Evolutionary conservation across 1,284 basidiomycete genomes (phyloP).

Genomic region (Cryptococcus sp.): DNA sequence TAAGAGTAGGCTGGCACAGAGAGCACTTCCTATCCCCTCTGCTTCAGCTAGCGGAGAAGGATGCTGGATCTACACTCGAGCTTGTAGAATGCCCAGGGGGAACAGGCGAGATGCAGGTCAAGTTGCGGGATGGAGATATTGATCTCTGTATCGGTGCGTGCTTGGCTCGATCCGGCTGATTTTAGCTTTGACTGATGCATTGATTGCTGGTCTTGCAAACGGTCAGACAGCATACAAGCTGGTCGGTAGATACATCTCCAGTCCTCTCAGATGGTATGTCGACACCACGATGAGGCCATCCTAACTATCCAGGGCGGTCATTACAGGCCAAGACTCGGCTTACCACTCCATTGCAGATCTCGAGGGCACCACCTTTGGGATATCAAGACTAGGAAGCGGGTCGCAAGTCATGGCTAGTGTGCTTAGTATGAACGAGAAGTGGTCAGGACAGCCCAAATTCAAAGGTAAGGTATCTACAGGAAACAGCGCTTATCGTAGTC

Average conservation of each 20-base stretch:
- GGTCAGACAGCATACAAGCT: conserved; percentile 83
- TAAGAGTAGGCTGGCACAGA: conserved; percentile 58
- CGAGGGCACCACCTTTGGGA: conserved; percentile 77
- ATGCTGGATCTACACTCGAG: conserved; percentile 66
- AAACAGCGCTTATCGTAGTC: conserved; percentile 52
- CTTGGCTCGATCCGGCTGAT: background rate
- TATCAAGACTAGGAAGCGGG: conserved; percentile 72
- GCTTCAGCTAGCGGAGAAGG: conserved; percentile 58
- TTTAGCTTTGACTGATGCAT: conserved; percentile 79
- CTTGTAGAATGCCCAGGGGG: conserved; percentile 90
- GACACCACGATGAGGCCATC: background rate
- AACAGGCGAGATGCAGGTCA: conserved; percentile 82
- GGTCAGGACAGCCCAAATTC: conserved; percentile 55
- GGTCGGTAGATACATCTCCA: conserved; percentile 86
- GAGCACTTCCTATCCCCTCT: conserved; percentile 90
- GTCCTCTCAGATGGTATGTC: conserved; percentile 74
- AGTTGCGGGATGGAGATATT: conserved; percentile 76
- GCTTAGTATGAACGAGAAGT: conserved; percentile 81
- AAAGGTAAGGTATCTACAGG: conserved; percentile 62
- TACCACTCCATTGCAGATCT: conserved; percentile 73
- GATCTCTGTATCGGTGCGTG: conserved; percentile 74
- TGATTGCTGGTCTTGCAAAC: conserved; percentile 89
- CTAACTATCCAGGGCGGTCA: conserved; percentile 67
- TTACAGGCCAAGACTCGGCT: conserved; percentile 71
- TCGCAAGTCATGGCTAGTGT: conserved; percentile 82